Evolutionary conservation across 441 rosid genomes (phyloP).

Genomic region (Sinapis alba): DNA sequence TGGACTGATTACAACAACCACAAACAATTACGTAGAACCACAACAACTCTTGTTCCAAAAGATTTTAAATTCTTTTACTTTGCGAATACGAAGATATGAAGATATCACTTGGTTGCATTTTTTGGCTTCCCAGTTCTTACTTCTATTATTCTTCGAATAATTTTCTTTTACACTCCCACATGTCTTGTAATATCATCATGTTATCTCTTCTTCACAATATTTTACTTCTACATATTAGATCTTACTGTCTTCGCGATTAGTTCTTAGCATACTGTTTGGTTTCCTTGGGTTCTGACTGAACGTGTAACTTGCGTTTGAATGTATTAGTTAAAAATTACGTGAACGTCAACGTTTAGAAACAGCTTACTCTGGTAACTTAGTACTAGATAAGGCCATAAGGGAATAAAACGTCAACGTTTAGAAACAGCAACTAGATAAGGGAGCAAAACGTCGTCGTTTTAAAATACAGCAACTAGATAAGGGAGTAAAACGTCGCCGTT

Average conservation of each 20-base stretch:
- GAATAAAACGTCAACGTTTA: too few species aligned
- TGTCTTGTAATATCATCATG: slow-evolving; percentile 7
- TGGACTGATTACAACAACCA: slow-evolving; percentile 63
- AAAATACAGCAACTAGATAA: too few species aligned
- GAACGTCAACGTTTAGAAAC: too few species aligned
- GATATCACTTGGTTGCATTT: slow-evolving; percentile 25
- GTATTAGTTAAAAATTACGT: neutral
- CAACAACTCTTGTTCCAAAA: neutral
- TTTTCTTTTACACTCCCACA: neutral
- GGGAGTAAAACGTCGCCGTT: too few species aligned
- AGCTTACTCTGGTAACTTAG: too few species aligned
- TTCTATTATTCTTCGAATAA: slow-evolving; percentile 15
- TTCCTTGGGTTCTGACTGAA: neutral
- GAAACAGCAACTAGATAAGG: too few species aligned
- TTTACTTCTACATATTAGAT: neutral
- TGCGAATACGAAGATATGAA: slow-evolving; percentile 17
- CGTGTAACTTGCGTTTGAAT: neutral
- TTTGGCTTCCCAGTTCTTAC: slow-evolving; percentile 8
- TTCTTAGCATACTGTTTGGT: neutral
- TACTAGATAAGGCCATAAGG: too few species aligned
- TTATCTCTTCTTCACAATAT: slow-evolving; percentile 8
- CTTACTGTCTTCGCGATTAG: neutral
- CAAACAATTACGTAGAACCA: neutral
- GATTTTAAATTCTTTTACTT: neutral
- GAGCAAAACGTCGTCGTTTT: too few species aligned